Evolutionary conservation across 345 rosid species (phyloP).

Genomic region (Hypericum perforatum): DNA sequence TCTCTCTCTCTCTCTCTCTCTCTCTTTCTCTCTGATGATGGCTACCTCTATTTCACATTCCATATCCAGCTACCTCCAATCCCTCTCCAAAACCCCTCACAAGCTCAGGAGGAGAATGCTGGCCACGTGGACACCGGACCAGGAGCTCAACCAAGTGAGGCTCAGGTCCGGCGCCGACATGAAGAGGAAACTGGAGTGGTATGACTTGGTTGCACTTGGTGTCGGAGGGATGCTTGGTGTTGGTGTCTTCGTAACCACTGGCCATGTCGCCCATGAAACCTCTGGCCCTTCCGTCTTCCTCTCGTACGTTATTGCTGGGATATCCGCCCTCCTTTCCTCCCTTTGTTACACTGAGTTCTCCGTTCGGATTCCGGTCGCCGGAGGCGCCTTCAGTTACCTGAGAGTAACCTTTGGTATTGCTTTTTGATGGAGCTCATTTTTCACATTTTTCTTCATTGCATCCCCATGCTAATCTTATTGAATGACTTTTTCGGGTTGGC

Average conservation of each 20-base stretch:
- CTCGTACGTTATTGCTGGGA: conserved; percentile 69
- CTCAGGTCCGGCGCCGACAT: conserved; percentile 92
- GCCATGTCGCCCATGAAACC: conserved; percentile 43
- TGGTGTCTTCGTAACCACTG: conserved; percentile 87
- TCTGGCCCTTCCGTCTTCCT: conserved; percentile 85
- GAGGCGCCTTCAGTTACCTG: conserved; percentile 91
- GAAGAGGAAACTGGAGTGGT: conserved; percentile 81
- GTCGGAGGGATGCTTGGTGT: conserved; percentile 93
- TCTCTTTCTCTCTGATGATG: conserved; percentile 16
- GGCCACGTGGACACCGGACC: conserved; percentile 88
- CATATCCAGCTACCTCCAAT: conserved; percentile 38
- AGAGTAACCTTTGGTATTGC: conserved; percentile 81
- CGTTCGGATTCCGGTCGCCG: conserved; percentile 88
- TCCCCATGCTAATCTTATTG: neutral
- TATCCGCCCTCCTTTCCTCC: conserved; percentile 82
- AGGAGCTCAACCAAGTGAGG: conserved; percentile 76
- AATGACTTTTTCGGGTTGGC: conserved; percentile 8
- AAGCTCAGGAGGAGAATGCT: conserved; percentile 76
- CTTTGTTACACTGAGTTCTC: conserved; percentile 91
- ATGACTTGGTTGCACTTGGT: conserved; percentile 81
- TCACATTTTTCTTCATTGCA: conserved; percentile 5
- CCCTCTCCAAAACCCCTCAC: conserved; percentile 76
- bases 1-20: neutral
- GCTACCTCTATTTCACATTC: conserved; percentile 20
- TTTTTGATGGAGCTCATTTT: neutral